Percentiles rank a stretch among this genome's conserved stretches.
Conservation (phyloP, 108 stramenopile species). For the Nitzschia sp. region DNA sequence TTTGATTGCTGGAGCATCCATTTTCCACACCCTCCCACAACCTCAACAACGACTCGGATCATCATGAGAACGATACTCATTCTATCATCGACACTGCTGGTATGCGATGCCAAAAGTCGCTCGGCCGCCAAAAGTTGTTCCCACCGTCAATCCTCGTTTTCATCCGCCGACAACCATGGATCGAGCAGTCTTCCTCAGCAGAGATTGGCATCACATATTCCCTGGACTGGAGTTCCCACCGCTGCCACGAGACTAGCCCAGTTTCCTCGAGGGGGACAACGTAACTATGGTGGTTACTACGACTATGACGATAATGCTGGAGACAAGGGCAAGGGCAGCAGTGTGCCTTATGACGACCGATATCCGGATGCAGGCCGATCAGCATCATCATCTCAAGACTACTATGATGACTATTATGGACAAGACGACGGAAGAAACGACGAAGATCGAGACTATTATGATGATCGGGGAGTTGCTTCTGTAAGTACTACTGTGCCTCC, state of each 20-base stretch:
- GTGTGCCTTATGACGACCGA: neutral
- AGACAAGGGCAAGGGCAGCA: neutral
- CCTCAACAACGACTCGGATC: no score
- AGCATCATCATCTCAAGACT: neutral
- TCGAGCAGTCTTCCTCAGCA: no score
- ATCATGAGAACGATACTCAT: neutral
- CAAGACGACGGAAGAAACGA: constrained; percentile 1
- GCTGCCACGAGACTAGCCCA: neutral
- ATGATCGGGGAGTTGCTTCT: constrained; percentile 3
- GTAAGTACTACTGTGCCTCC: neutral
- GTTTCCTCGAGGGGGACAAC: constrained; percentile 7
- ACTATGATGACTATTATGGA: constrained; percentile 9
- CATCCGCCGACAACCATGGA: no score
- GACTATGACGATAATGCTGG: constrained; percentile 12
- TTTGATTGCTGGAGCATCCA: no score
- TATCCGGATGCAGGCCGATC: constrained; percentile 10
- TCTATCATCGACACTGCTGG: neutral
- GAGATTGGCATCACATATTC: no score
- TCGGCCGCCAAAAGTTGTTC: neutral
- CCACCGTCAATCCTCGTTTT: neutral
- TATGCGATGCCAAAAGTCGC: neutral
- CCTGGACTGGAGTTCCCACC: no score
- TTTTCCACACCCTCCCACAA: no score
- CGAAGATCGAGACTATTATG: constrained; percentile 13
- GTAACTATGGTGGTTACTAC: constrained; percentile 9